Evolutionary conservation across 75 land plant species (phyloP).

Genomic region (Picea sitchensis): DNA sequence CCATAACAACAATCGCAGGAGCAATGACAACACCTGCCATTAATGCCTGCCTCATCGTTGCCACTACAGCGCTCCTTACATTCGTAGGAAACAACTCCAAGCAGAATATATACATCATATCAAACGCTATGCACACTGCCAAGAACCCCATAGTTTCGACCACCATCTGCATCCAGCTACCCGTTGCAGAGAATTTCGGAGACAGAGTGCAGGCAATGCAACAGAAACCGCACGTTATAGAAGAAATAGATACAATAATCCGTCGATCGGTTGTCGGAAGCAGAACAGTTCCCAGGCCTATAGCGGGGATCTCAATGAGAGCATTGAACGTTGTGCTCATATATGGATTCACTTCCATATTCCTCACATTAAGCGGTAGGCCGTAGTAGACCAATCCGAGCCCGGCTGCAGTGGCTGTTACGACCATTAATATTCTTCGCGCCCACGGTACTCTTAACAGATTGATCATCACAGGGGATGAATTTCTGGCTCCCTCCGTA

Average conservation of each 20-base stretch:
- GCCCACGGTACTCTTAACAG: slow-evolving; percentile 32
- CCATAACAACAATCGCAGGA: slow-evolving; percentile 24
- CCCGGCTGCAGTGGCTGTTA: slow-evolving; percentile 36
- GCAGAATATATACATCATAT: slow-evolving; percentile 30
- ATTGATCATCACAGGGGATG: too few species aligned
- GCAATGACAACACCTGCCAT: slow-evolving; percentile 33
- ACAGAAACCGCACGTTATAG: slow-evolving; percentile 15
- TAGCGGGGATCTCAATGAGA: slow-evolving; percentile 45
- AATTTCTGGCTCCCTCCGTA: too few species aligned
- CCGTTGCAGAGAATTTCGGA: background rate
- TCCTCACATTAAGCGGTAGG: slow-evolving; percentile 48
- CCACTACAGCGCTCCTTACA: slow-evolving; percentile 52
- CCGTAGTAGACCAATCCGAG: slow-evolving; percentile 53
- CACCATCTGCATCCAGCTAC: slow-evolving; percentile 14
- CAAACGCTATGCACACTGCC: slow-evolving; percentile 33
- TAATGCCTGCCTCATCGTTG: slow-evolving; percentile 51
- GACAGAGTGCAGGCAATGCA: slow-evolving; percentile 22
- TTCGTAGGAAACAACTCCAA: slow-evolving; percentile 60
- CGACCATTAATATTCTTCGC: slow-evolving; percentile 16
- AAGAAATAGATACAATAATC: slow-evolving; percentile 14
- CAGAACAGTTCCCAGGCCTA: slow-evolving; percentile 30
- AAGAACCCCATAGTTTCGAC: slow-evolving; percentile 36
- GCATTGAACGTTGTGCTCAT: slow-evolving; percentile 51
- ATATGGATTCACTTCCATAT: slow-evolving; percentile 37
- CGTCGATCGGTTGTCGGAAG: slow-evolving; percentile 21